Evolutionary conservation across 495 filamentous ascomycete species (phyloP).

Genomic region (Penicillium canariense): DNA sequence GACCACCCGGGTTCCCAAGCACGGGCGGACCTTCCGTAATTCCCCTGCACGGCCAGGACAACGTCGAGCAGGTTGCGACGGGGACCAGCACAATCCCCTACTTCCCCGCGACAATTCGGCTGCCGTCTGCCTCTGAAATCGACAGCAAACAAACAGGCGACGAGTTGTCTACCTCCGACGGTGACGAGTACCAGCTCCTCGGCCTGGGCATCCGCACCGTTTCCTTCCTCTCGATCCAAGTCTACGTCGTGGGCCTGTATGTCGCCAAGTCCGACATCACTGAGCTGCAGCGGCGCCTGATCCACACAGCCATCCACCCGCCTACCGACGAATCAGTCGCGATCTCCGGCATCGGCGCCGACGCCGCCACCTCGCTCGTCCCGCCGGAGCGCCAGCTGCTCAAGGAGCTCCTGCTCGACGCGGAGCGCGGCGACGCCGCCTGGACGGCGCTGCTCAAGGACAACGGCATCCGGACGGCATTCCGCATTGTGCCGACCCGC

Average conservation of each 20-base stretch:
- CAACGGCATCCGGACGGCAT: constrained; percentile 62
- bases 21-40: constrained; percentile 38
- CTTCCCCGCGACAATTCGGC: constrained; percentile 70
- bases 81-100: constrained; percentile 80
- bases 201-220: constrained; percentile 87
- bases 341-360: constrained; percentile 51
- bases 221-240: constrained; percentile 83
- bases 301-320: constrained; percentile 43
- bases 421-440: constrained; percentile 59
- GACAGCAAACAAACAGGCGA: constrained; percentile 39
- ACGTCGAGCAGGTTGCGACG: constrained; percentile 66
- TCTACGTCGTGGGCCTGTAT: constrained; percentile 93
- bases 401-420: constrained; percentile 64
- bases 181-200: constrained; percentile 78
- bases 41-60: constrained; percentile 51
- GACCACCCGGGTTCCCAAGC: constrained; percentile 37
- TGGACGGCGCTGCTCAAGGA: constrained; percentile 71
- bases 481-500: constrained; percentile 78
- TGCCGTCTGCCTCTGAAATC: constrained; percentile 48
- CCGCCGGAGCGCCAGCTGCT: constrained; percentile 70
- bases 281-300: constrained; percentile 53
- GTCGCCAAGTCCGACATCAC: constrained; percentile 74
- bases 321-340: constrained; percentile 42
- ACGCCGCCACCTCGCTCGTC: constrained; percentile 77
- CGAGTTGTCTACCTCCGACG: constrained; percentile 28